Percentiles rank a stretch among this genome's conserved stretches.
phyloP scores from a whole-genome alignment of 2,329 filamentous ascomycete genomes.

The Ceratocystis albifundus region DNA sequence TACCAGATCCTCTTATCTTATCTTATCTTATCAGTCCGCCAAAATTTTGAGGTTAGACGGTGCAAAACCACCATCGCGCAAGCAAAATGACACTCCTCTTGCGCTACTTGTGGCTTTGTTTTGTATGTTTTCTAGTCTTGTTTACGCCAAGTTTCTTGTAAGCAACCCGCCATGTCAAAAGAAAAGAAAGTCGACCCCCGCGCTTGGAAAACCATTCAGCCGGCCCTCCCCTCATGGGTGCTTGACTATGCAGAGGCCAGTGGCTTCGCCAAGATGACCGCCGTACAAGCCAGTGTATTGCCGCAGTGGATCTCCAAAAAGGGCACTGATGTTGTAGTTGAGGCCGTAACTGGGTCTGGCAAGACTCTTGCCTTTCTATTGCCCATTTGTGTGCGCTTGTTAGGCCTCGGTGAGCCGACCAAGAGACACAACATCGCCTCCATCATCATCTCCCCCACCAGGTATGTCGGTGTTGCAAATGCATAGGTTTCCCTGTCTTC shows the following conservation, averaged over 20 bases:
- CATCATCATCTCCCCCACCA: conserved; percentile 77
- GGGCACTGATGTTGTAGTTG: conserved; percentile 65
- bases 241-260: conserved; percentile 71
- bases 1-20: background rate
- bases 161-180: conserved; percentile 22
- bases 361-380: conserved; percentile 83
- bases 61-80: background rate
- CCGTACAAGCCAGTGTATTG: conserved; percentile 86
- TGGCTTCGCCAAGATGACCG: conserved; percentile 80
- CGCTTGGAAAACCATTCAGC: conserved; percentile 35
- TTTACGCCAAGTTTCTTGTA: background rate
- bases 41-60: conserved; percentile 20
- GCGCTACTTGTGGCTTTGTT: background rate
- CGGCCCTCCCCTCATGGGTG: conserved; percentile 54
- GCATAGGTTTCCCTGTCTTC: background rate
- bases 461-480: background rate
- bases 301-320: conserved; percentile 82
- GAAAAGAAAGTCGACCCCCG: conserved; percentile 36
- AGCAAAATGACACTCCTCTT: background rate
- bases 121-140: background rate
- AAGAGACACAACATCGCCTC: conserved; percentile 84
- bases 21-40: conserved; percentile 22
- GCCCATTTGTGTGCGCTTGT: conserved; percentile 68
- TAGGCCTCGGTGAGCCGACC: conserved; percentile 67
- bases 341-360: conserved; percentile 83